phyloP scores from a whole-genome alignment of 129 eudicot species.

The Logfia minima region DNA sequence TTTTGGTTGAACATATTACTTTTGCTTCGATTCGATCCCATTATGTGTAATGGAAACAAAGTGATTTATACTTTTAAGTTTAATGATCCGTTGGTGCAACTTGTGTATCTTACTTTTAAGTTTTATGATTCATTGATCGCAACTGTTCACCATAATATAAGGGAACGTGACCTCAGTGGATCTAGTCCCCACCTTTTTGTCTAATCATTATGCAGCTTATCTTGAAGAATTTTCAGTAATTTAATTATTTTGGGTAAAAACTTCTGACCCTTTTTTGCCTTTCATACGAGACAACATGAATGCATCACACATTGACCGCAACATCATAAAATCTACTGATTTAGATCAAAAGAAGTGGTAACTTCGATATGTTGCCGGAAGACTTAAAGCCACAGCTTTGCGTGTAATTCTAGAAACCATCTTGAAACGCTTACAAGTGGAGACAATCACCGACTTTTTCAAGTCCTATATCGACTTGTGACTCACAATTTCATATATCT shows the following conservation, averaged over 20 bases:
- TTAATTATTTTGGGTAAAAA: neutral
- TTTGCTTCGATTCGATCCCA: too few species aligned
- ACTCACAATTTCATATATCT: too few species aligned
- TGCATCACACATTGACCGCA: neutral
- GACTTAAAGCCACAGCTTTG: too few species aligned
- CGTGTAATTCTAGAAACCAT: too few species aligned
- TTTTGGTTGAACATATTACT: too few species aligned
- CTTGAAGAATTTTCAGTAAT: neutral
- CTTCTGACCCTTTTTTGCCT: neutral
- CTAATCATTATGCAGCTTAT: constrained; percentile 10
- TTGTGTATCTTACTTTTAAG: constrained; percentile 14
- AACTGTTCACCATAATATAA: constrained; percentile 13
- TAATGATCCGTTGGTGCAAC: constrained; percentile 22
- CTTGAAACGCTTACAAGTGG: too few species aligned
- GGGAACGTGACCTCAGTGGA: constrained; percentile 25
- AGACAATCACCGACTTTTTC: too few species aligned
- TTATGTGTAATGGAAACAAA: neutral
- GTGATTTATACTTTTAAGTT: neutral
- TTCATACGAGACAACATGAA: neutral
- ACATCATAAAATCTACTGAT: neutral
- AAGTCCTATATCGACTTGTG: too few species aligned
- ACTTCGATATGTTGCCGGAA: neutral
- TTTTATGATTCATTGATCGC: constrained; percentile 21
- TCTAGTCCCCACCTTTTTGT: constrained; percentile 24
- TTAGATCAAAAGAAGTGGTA: constrained; percentile 5